Base-by-base conservation (phyloP, 2,329 filamentous ascomycete genomes). In the Aureobasidium lini region DNA sequence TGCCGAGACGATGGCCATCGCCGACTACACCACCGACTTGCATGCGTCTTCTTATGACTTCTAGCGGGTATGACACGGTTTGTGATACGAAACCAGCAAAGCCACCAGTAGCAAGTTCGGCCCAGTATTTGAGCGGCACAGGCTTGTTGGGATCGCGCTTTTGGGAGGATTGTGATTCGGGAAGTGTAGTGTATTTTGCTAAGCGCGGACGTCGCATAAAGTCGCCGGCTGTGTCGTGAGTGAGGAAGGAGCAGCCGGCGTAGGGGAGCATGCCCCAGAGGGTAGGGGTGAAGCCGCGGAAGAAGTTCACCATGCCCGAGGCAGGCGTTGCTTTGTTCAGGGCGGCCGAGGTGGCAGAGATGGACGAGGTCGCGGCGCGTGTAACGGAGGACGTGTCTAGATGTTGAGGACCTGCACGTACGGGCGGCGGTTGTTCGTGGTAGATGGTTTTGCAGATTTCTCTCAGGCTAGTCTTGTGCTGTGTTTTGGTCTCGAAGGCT, bases 261-360 rank as follows among this genome's bases (percentile, higher is more conserved):
- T 99, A 99, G 0, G 94, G 94, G 0, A 99, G 78, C 93, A 99
- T 99, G 66, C 94, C 94, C 62, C 95, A 79, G 5, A 99, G 74
- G 0, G 94, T 97, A 0, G 93, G 89, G 0, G 85, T 84, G 72
- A 99, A 99, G 52, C 94, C 94, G 50, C 94, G 85, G 75, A 96
- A 99, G 72, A 99, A 99, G 73, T 99, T 99, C 59, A 84, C 75
- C 0, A 97, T 71, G 4, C 93, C 93, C 10, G 80, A 81, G 29
- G 78, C 79, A 0, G 89, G 86, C 0, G 82, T 78, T 0, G 81
- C 76, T 9, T 77, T 75, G 23, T 80, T 77, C 0, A 84, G 75
- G 0, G 75, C 70, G 1, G 72, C 65, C 11, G 71, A 71, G 10
- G 78, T 75, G 4, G 76, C 74, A 1, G 76, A 72, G 4, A 74